Conservation (phyloP, 2,329 filamentous ascomycete species). For the Xylaria sp. region DNA sequence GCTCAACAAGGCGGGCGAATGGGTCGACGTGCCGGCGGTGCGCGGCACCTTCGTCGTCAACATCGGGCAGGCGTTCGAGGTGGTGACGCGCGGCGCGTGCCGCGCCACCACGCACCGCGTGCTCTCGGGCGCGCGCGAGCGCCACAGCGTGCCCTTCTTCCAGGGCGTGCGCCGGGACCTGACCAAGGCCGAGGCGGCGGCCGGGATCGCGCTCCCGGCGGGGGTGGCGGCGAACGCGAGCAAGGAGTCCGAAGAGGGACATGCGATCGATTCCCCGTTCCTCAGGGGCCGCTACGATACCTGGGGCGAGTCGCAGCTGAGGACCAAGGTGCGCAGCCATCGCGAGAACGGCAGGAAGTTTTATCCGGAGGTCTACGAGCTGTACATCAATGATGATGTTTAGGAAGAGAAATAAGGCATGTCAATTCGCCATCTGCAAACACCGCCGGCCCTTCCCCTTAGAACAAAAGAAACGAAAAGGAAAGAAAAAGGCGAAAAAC, state of each 20-base stretch:
- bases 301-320: slow-evolving; percentile 57
- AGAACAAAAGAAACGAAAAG: too few relatives aligned
- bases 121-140: slow-evolving; percentile 37
- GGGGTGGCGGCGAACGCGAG: slow-evolving; percentile 41
- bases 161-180: slow-evolving; percentile 53
- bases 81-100: slow-evolving; percentile 56
- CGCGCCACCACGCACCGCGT: slow-evolving; percentile 55
- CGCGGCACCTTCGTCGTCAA: slow-evolving; percentile 58
- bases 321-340: slow-evolving; percentile 58
- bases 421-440: too few relatives aligned
- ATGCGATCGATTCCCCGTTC: slow-evolving; percentile 52
- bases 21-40: slow-evolving; percentile 54
- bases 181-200: slow-evolving; percentile 48
- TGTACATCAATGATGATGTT: slow-evolving; percentile 46
- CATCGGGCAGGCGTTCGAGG: slow-evolving; percentile 61
- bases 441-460: too few relatives aligned
- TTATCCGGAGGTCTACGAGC: slow-evolving; percentile 51
- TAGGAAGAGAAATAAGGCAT: slow-evolving; percentile 1
- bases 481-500: too few relatives aligned
- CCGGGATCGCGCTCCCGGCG: too few relatives aligned
- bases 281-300: slow-evolving; percentile 53
- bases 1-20: slow-evolving; percentile 49
- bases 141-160: slow-evolving; percentile 51
- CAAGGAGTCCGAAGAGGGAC: slow-evolving; percentile 41
- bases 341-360: slow-evolving; percentile 50